Base-by-base conservation (phyloP, 2,329 filamentous ascomycete genomes). In the Xylariaceae sp. region DNA sequence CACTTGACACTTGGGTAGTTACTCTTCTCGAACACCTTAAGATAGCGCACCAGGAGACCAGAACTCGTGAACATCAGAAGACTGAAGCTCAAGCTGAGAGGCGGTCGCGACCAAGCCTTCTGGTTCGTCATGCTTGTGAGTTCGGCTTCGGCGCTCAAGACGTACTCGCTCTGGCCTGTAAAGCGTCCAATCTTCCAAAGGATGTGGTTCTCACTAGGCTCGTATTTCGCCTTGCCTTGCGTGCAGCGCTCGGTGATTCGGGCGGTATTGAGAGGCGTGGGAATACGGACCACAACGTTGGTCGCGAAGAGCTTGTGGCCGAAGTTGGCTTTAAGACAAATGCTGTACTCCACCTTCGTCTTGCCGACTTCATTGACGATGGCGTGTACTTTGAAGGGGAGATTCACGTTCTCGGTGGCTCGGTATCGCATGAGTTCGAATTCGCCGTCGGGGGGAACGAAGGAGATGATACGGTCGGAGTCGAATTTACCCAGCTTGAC, bases 141-240 rank as follows among this genome's bases (percentile, higher is more conserved):
- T 57, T 89, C 88, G 48, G 94, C 94, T 75, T 99, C 95, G 8
- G 94, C 94, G 68, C 89, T 95, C 60, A 99, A 81, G 10, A 99
- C 93, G 65, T 88, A 99, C 75, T 99, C 94, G 76, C 88, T 93
- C 76, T 97, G 92, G n/a, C 94, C 94, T 0, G 92, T 94, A 76
- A 99, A 99, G n/a, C 94, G 85, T 10, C 92, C 89, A 66, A 99
- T 97, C 82, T 97, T 97, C 94, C 94, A 99, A 10, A 97, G 89
- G 65, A 99, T 97, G 71, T 93, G 91, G 79, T 99, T 99, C 72
- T 97, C 92, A 64, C 92, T 90, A 0, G 94, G 95, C 76, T 99
- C 95, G 75, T 99, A 99, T 76, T 97, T 97, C 59, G 94, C 94
- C 73, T 97, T 96, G 61, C 94, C 95, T 75, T 97, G 92, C 1